These are phyloP conservation scores for Mariannaea elegans DNA, from an alignment of 2,329 filamentous ascomycete genomes.

Conservation along the genomic window DNA sequence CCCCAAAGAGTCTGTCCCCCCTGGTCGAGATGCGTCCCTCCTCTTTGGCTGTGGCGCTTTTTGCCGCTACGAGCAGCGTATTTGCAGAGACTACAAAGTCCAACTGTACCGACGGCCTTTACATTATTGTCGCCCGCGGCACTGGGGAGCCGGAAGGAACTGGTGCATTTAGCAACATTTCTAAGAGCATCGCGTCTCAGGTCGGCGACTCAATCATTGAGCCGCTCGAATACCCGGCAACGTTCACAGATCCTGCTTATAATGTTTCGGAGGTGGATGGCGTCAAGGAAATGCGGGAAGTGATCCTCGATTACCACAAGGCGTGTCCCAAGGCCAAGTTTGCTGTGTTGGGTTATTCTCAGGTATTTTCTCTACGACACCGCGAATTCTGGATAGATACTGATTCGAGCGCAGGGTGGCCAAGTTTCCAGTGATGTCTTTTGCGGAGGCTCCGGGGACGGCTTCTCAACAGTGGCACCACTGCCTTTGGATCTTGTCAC, in stretches of 20 bases:
- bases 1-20: neutral
- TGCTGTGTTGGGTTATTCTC: constrained; percentile 53
- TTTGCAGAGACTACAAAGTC: constrained; percentile 30
- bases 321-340: constrained; percentile 51
- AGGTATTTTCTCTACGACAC: constrained; percentile 37
- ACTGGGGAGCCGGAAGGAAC: constrained; percentile 46
- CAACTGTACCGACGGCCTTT: constrained; percentile 48
- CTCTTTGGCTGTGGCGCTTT: constrained; percentile 33
- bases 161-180: constrained; percentile 46
- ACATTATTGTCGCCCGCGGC: constrained; percentile 52
- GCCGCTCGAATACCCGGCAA: constrained; percentile 51
- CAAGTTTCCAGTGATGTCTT: constrained; percentile 50
- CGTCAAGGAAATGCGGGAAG: constrained; percentile 41
- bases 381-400: neutral
- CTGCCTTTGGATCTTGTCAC: constrained; percentile 42
- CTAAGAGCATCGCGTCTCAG: constrained; percentile 43
- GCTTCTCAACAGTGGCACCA: constrained; percentile 40
- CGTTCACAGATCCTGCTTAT: constrained; percentile 45
- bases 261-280: constrained; percentile 47
- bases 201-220: constrained; percentile 47
- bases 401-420: constrained; percentile 43
- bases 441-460: constrained; percentile 46
- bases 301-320: constrained; percentile 44
- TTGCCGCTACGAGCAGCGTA: constrained; percentile 32
- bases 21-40: constrained; percentile 30